phyloP scores from a whole-genome alignment of 139 green algal genomes.

The Pleodorina starrii region DNA sequence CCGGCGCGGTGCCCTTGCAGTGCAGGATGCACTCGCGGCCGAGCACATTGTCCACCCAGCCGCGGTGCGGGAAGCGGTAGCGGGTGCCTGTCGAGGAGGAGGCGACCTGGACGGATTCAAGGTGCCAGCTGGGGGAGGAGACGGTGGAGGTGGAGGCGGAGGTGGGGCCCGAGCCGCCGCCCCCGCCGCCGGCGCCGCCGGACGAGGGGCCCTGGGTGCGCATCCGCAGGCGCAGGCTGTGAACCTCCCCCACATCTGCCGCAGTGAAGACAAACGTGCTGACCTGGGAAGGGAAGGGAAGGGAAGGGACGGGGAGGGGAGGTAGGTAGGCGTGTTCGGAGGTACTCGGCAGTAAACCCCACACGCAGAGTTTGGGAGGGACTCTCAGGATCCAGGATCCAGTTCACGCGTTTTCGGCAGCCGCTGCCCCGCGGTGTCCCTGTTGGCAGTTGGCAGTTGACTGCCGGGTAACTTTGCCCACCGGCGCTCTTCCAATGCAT shows the following conservation, averaged over 20 bases:
- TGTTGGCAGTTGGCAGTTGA: no score
- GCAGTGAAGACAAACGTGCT: background rate
- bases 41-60: slow-evolving; percentile 46
- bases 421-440: no score
- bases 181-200: background rate
- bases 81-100: slow-evolving; percentile 6
- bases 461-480: no score
- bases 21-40: background rate
- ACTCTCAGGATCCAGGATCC: no score
- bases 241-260: background rate
- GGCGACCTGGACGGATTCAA: slow-evolving; percentile 29
- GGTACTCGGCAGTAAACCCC: no score
- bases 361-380: no score
- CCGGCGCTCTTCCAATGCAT: no score
- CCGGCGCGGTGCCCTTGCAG: background rate
- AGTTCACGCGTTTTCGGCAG: no score
- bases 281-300: background rate
- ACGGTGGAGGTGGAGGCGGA: no score
- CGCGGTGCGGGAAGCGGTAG: slow-evolving; percentile 26
- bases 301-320: background rate
- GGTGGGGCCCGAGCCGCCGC: no score
- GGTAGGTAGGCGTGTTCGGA: no score
- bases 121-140: slow-evolving; percentile 7
- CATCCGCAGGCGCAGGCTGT: background rate
- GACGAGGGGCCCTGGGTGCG: background rate